Evolutionary conservation across 768 basidiomycete genomes (phyloP).

Genomic region (Gloeopeniophorella convolvens): DNA sequence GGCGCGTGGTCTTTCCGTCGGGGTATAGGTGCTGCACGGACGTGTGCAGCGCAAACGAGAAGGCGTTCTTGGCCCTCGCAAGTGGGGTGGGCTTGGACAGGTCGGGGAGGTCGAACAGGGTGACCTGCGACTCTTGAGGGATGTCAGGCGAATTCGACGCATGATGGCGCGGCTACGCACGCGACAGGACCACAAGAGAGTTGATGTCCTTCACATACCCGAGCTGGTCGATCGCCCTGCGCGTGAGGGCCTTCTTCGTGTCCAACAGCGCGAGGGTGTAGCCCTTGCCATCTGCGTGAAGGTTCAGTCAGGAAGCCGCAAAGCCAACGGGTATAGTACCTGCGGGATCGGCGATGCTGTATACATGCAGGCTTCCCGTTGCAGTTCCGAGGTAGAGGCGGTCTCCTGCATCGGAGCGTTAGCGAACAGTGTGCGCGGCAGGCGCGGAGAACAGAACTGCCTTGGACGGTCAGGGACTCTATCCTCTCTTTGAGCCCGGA

Average conservation of each 20-base stretch:
- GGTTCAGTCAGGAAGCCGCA: neutral
- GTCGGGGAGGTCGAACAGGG: constrained; percentile 70
- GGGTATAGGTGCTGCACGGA: constrained; percentile 41
- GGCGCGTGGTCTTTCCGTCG: constrained; percentile 21
- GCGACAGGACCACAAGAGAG: constrained; percentile 77
- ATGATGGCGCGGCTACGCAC: constrained; percentile 35
- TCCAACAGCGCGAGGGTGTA: constrained; percentile 44
- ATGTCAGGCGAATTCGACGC: neutral
- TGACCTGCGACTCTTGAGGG: constrained; percentile 58
- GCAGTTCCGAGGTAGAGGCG: constrained; percentile 59
- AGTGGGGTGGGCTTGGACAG: constrained; percentile 67
- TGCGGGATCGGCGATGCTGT: constrained; percentile 35
- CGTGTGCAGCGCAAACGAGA: constrained; percentile 75
- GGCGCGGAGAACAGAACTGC: neutral
- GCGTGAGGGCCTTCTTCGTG: constrained; percentile 56
- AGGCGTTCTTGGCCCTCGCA: constrained; percentile 68
- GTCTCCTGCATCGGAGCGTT: constrained; percentile 32
- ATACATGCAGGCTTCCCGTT: constrained; percentile 49
- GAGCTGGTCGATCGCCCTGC: constrained; percentile 80
- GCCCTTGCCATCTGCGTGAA: constrained; percentile 27
- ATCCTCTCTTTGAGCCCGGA: constrained; percentile 18
- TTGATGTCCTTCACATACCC: constrained; percentile 82
- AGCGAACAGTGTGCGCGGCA: neutral
- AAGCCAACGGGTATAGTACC: constrained; percentile 26
- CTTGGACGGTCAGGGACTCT: constrained; percentile 16